A percentile compares a stretch with the other conserved stretches of the same genome.
Conservation (phyloP, 2,329 filamentous ascomycete genomes). For the Amesomyces nigricolor region DNA sequence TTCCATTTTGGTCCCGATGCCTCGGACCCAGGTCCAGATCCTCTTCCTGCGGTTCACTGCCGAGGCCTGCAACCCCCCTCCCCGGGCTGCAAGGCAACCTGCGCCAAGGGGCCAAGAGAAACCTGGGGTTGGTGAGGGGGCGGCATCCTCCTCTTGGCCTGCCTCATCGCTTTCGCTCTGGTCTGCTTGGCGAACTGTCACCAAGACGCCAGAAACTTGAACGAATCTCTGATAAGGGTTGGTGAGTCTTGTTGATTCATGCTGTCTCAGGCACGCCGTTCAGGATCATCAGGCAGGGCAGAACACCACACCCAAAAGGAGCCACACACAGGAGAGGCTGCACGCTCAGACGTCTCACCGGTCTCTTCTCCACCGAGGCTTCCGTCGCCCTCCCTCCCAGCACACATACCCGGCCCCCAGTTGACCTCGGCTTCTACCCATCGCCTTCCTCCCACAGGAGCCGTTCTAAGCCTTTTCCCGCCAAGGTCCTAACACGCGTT, state of each 20-base stretch:
- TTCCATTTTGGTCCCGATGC: background rate
- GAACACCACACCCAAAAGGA: too few relatives aligned
- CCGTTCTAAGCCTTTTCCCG: background rate
- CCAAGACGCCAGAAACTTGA: background rate
- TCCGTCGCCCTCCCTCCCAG: background rate
- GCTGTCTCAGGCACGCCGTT: too few relatives aligned
- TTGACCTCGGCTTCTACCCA: conserved; percentile 6
- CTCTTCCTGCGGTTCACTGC: conserved; percentile 5
- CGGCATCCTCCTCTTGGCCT: background rate
- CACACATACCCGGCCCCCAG: too few relatives aligned
- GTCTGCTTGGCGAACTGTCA: background rate
- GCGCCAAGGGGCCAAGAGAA: background rate
- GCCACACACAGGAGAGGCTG: too few relatives aligned
- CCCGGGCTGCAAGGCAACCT: background rate
- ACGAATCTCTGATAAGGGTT: background rate
- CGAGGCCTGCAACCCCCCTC: conserved; percentile 1
- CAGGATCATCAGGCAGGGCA: too few relatives aligned
- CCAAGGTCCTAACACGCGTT: conserved; percentile 12
- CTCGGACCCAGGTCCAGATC: background rate
- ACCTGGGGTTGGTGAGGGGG: background rate
- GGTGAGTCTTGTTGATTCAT: too few relatives aligned
- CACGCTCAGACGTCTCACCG: background rate
- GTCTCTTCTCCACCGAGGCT: conserved; percentile 4
- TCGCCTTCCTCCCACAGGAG: background rate
- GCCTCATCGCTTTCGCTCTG: background rate